Base-by-base conservation (phyloP, 2,329 filamentous ascomycete species). In the Trichoderma brevicompactum region DNA sequence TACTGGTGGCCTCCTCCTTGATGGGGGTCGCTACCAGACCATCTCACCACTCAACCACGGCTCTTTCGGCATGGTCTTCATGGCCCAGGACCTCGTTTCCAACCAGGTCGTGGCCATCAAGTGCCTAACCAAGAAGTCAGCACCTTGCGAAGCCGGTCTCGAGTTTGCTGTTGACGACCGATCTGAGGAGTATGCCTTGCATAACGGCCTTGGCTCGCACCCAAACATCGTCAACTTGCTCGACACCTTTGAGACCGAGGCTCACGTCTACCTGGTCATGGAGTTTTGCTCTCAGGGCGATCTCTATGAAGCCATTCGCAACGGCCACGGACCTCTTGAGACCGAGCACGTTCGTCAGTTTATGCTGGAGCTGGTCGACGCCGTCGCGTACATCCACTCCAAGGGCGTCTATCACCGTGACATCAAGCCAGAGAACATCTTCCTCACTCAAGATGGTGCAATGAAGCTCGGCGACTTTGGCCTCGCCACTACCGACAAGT, bases 381-480 rank as follows among this genome's bases (percentile, higher is more conserved):
- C 94, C 58, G 91, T 99, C 56, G 89, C 92, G 68, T 94, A 92
- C 79, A 92, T 97, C 79, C 95, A 99, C 78, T 85, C 86, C 69
- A 94, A 94, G 77, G 94, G 92, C 69, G 87, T 98, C 75, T 97
- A 93, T 77, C 95, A 99, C 76, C 92, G 95, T 68, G 95, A 99
- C 78, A 97, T 99, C 86, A 99, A 99, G 82, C 95, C 95, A 0
- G 95, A 99, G 84, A 99, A 99, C 83, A 97, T 99, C 78, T 98
- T 99, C 78, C 84, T 99, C 69, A 91, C 89, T 66, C 87, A 94
- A 67, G 87, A 90, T 70, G 94, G 94, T 62, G 85, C 89, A 44
- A 91, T 98, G 91, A 99, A 99, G 81, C 88, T 99, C 41, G 95
- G 95, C 73, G 95, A 99, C 78, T 97, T 98, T 76, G 95, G 95